Conservation (phyloP, 768 basidiomycete genomes). For the Lepiota subincarnata region DNA sequence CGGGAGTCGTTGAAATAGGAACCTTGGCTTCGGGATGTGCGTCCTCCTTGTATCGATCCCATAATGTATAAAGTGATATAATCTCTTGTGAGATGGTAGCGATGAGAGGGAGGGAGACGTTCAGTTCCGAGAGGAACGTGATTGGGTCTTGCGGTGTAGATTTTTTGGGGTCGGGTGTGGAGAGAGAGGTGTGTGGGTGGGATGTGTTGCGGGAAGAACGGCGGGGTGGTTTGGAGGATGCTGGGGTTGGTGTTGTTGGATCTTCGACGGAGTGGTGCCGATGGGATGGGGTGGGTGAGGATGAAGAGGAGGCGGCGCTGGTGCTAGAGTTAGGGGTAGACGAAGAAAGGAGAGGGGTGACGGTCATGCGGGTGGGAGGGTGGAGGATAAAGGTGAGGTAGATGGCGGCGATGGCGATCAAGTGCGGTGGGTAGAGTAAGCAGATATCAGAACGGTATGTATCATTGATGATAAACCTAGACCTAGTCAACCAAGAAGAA, state of each 20-base stretch:
- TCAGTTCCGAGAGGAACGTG: constrained; percentile 79
- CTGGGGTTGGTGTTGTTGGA: constrained; percentile 20
- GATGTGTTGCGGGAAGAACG: constrained; percentile 52
- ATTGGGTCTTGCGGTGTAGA: constrained; percentile 61
- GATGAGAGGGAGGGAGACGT: constrained; percentile 78
- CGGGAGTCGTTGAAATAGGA: constrained; percentile 23
- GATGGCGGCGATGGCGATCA: constrained; percentile 89
- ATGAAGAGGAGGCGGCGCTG: constrained; percentile 14
- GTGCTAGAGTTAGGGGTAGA: constrained; percentile 12
- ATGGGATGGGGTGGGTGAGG: constrained; percentile 11
- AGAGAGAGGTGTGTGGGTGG: constrained; percentile 21
- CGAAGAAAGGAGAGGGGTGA: constrained; percentile 14
- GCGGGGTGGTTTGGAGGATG: constrained; percentile 40
- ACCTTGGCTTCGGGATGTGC: constrained; percentile 31
- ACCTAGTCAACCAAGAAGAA: no score
- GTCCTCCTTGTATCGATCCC: constrained; percentile 80
- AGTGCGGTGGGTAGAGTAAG: constrained; percentile 91
- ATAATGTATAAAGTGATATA: constrained; percentile 81
- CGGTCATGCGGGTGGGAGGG: constrained; percentile 39
- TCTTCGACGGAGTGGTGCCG: background rate
- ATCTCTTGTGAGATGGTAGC: constrained; percentile 90
- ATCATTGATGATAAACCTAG: constrained; percentile 95
- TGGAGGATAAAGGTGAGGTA: constrained; percentile 84
- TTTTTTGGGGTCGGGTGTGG: constrained; percentile 30
- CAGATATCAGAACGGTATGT: constrained; percentile 91